Conservation (phyloP, 129 eudicot genomes). For the Deinandra increscens region DNA sequence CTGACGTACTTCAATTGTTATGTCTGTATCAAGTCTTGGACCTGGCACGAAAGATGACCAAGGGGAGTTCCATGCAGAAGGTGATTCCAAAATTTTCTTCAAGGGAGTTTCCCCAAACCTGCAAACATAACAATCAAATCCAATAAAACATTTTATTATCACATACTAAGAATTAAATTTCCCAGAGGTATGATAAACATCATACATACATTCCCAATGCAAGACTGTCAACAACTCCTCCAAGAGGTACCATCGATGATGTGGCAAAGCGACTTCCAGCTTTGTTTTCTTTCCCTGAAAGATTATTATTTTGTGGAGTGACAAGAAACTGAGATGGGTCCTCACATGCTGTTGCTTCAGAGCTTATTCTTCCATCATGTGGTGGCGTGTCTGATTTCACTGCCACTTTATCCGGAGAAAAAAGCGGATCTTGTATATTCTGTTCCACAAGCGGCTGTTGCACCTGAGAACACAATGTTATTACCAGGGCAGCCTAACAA, state of each 20-base stretch:
- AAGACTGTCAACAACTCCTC: constrained; percentile 30
- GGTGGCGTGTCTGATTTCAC: constrained; percentile 36
- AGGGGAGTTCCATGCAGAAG: constrained; percentile 90
- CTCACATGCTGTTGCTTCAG: neutral
- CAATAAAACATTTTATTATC: neutral
- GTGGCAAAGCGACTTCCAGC: constrained; percentile 28
- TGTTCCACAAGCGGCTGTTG: constrained; percentile 45
- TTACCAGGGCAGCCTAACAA: neutral
- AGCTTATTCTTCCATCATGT: constrained; percentile 6
- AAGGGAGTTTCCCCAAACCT: constrained; percentile 72
- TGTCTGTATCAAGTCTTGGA: constrained; percentile 71
- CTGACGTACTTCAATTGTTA: constrained; percentile 60
- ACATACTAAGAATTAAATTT: neutral
- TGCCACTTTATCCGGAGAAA: constrained; percentile 48
- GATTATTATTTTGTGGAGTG: neutral
- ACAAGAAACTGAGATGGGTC: neutral
- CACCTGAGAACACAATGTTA: constrained; percentile 10
- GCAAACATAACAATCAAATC: constrained; percentile 11
- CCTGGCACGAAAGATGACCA: constrained; percentile 68
- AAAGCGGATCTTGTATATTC: constrained; percentile 33
- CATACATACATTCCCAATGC: constrained; percentile 43
- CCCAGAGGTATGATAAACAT: constrained; percentile 12
- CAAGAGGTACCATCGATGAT: constrained; percentile 36
- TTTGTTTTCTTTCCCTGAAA: constrained; percentile 25
- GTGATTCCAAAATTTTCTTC: constrained; percentile 68